Evolutionary conservation across 2,329 filamentous ascomycete genomes (phyloP), one percentile per base, ranked within the genome.

Genomic region (Trichophaea hybrida): DNA sequence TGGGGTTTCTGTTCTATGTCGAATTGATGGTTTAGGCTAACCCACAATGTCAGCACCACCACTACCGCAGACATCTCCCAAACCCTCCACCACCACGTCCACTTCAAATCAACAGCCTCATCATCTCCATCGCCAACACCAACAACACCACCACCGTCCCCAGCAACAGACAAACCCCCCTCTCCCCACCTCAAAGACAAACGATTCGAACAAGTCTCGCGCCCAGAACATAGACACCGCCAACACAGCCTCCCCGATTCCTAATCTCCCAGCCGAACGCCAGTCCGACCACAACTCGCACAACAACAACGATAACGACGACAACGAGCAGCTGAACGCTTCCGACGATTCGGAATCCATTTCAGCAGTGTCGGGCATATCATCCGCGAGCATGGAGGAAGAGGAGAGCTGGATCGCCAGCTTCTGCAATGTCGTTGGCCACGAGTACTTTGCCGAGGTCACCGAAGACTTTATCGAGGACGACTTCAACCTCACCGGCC

Each of bases 401-500:
- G 67, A 68, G 57, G 93, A 98, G 77, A 94, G 90, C 59, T 98
- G 93, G 93, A 97, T 98, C 76, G 86, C 88, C 65, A 94, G 90
- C 60, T 98, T 96, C 73, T 98, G 93, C 77, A 89, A 88, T 43
- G 78, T 97, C 50, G 80, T 97, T 62, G 93, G 93, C 63, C 93
- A 98, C 72, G 93, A 98, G 74, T 98, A 97, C 76, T 98, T 98
- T 73, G 93, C 93, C 64, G 93, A 98, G 76, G 91, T 98, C 55
- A 93, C 88, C 50, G 93, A 98, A 75, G 93, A 98, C 70, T 98
- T 98, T 69, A 97, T 98, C 71, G 93, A 98, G 73, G 93, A 98
- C 82, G 93, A 98, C 74, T 98, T 98, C 78, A 98, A 98, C 74
- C 78, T 98, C 66, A 98, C 93, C 0, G 93, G 93, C 54, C 78